Conservation (phyloP, 805 yeast genomes). For the Lipomyces yamadae region DNA sequence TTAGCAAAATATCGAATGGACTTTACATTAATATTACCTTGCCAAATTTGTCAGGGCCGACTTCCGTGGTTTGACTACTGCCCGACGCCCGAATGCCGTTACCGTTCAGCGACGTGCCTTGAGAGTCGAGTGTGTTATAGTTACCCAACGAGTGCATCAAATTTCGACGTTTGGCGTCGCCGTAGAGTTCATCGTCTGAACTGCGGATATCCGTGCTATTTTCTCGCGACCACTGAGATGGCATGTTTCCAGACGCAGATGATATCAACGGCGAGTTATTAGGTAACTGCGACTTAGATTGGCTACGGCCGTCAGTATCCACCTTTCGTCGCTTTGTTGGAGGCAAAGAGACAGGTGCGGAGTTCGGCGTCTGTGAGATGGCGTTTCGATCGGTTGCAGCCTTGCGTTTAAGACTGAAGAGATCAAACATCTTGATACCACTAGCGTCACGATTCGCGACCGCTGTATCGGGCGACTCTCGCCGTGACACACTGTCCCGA, state of each 20-base stretch:
- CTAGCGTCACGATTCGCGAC: background rate
- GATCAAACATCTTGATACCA: background rate
- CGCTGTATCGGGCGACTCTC: background rate
- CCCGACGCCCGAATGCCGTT: background rate
- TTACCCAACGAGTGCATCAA: background rate
- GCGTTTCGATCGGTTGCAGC: background rate
- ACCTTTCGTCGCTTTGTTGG: constrained; percentile 5
- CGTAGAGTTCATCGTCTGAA: constrained; percentile 16
- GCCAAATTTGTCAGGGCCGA: background rate
- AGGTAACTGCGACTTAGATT: background rate
- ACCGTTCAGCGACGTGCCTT: constrained; percentile 7
- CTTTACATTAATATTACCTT: background rate
- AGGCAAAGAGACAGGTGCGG: background rate
- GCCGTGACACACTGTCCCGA: background rate
- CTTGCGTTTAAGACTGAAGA: constrained; percentile 6
- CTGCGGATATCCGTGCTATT: background rate
- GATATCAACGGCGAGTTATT: background rate
- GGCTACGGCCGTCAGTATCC: background rate
- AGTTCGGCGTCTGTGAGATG: background rate
- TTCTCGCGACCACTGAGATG: background rate
- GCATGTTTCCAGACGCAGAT: background rate
- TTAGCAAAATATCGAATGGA: background rate
- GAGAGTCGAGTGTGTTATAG: constrained; percentile 14
- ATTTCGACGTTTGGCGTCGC: constrained; percentile 15
- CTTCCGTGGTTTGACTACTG: background rate